A percentile compares a stretch with the other conserved stretches of the same genome.
Evolutionary conservation across 1,284 basidiomycete genomes (phyloP).

Genomic region (Omphalotus olearius): DNA sequence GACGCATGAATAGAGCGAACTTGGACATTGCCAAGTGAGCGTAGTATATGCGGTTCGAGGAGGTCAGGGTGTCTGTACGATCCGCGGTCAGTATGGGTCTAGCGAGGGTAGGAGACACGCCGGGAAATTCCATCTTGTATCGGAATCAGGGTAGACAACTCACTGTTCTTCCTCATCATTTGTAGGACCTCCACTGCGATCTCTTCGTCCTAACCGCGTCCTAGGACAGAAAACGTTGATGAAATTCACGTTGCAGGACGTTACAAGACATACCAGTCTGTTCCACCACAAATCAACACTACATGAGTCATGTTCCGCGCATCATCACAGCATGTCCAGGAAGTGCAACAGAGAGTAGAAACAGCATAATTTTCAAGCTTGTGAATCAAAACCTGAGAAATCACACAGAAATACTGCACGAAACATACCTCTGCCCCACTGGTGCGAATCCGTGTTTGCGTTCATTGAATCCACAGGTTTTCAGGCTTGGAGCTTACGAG

Average conservation of each 20-base stretch:
- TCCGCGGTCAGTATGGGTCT: background rate
- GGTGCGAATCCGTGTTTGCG: background rate
- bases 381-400: no score
- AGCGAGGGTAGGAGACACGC: constrained; percentile 5
- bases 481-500: background rate
- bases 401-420: background rate
- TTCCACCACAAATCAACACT: constrained; percentile 84
- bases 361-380: no score
- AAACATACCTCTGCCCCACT: constrained; percentile 11
- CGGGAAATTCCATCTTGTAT: constrained; percentile 20
- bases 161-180: constrained; percentile 34
- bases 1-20: constrained; percentile 68
- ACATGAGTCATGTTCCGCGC: background rate
- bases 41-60: constrained; percentile 81
- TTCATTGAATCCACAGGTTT: constrained; percentile 6
- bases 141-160: background rate
- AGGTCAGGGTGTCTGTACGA: constrained; percentile 63
- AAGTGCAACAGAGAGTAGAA: no score
- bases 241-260: constrained; percentile 16
- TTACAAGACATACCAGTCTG: constrained; percentile 64
- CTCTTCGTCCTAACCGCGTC: constrained; percentile 64
- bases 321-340: no score
- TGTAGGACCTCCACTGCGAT: constrained; percentile 45
- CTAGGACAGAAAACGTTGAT: constrained; percentile 28
- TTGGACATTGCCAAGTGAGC: constrained; percentile 81